Percentiles rank a stretch among this genome's conserved stretches.
Evolutionary conservation across 768 basidiomycete genomes (phyloP).

Genomic region (Gloeophyllum trabeum): DNA sequence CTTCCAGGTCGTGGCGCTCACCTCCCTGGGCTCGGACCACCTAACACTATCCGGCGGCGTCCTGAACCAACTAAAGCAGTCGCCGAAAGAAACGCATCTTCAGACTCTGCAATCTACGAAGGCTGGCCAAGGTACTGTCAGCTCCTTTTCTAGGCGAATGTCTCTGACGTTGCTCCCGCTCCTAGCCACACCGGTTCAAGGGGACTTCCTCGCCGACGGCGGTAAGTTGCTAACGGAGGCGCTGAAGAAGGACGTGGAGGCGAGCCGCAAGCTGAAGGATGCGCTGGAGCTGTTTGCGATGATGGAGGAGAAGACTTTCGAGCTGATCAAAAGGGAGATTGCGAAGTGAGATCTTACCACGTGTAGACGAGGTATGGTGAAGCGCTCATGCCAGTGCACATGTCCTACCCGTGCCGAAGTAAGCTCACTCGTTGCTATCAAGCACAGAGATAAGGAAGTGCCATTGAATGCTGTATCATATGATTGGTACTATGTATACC

Average conservation of each 20-base stretch:
- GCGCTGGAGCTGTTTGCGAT: slow-evolving; percentile 32
- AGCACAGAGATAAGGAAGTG: too few relatives aligned
- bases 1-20: slow-evolving; percentile 28
- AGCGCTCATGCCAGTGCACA: too few relatives aligned
- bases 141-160: too few relatives aligned
- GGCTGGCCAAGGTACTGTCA: too few relatives aligned
- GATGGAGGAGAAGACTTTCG: slow-evolving; percentile 29
- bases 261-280: slow-evolving; percentile 30
- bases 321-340: slow-evolving; percentile 8
- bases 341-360: too few relatives aligned
- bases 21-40: slow-evolving; percentile 27
- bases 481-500: too few relatives aligned
- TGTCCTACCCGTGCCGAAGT: too few relatives aligned
- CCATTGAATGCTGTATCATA: too few relatives aligned
- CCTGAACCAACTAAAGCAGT: slow-evolving; percentile 23
- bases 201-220: slow-evolving; percentile 24
- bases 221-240: slow-evolving; percentile 24
- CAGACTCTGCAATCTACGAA: too few relatives aligned
- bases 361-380: too few relatives aligned
- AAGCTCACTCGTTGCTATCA: too few relatives aligned
- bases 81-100: too few relatives aligned
- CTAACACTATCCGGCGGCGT: slow-evolving; percentile 30
- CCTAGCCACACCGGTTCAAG: slow-evolving; percentile 4
- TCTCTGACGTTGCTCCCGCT: neutral
- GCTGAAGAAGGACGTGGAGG: slow-evolving; percentile 24